A percentile compares a stretch with the other conserved stretches of the same genome.
Conservation (phyloP, 768 basidiomycete genomes). For the Lactifluus volemus region DNA sequence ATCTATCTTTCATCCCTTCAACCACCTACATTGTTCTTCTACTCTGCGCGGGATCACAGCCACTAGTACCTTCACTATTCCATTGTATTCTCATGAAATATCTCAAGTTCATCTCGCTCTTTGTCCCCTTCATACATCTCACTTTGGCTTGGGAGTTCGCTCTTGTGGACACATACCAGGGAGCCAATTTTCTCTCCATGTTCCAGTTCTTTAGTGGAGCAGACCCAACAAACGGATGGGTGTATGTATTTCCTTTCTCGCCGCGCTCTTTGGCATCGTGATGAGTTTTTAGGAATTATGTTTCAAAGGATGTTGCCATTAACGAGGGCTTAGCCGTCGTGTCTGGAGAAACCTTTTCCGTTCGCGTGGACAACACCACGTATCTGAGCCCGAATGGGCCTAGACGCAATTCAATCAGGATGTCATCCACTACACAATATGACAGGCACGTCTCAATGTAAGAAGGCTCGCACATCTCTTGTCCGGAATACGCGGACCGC, state of each 20-base stretch:
- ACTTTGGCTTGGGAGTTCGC: neutral
- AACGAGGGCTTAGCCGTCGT: conserved; percentile 3
- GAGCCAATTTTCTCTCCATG: conserved; percentile 2
- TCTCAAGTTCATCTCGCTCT: neutral
- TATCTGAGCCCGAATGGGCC: conserved; percentile 1
- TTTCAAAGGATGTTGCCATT: neutral
- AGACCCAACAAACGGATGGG: conserved; percentile 16
- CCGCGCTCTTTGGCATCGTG: neutral
- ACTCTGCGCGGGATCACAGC: neutral
- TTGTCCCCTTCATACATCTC: neutral
- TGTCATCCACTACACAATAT: conserved; percentile 11
- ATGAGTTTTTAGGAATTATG: conserved; percentile 8
- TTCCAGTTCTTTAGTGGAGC: conserved; percentile 13
- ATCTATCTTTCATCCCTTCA: neutral
- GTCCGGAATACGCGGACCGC: conserved; percentile 1
- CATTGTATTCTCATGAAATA: neutral
- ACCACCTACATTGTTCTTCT: neutral
- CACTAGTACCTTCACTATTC: neutral
- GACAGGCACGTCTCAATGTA: conserved; percentile 33
- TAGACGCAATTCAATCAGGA: conserved; percentile 16
- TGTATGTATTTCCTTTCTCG: conserved; percentile 1
- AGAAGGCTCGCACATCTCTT: conserved; percentile 18
- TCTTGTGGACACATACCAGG: conserved; percentile 9
- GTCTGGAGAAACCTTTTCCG: conserved; percentile 4
- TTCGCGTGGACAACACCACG: conserved; percentile 9